Base-by-base conservation (phyloP, 2,329 filamentous ascomycete species). In the Nemania serpens region DNA sequence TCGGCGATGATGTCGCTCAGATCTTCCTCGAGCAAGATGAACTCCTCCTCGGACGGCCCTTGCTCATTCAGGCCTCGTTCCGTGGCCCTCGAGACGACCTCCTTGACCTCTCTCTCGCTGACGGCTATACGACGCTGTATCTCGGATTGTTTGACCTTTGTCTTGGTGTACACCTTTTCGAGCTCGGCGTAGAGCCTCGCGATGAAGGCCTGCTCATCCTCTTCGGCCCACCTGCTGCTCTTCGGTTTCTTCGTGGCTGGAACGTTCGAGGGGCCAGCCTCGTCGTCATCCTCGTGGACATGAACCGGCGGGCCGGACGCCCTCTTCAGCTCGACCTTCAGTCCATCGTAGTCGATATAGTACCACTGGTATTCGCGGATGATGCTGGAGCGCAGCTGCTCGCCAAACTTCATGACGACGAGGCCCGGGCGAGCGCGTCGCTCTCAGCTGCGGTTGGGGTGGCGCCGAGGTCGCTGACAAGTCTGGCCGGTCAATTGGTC, bases 311-410 rank as follows among this genome's bases (percentile, higher is more conserved):
- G 72, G 62, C 87, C 85, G 67, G 84, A 90, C 61, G 88, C 85
- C 61, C 85, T 87, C 78, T 94, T 95, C 64, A 99, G 87, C 67
- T 92, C 88, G 68, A 85, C 83, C 80, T 99, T 99, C 51, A 99
- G 85, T 67, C 89, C 91, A 75, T 97, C 93, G 80, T 99, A 99
- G 79, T 92, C 90, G 78, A 99, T 97, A 80, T 99, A 99, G 82
- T 97, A 92, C 88, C 93, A 97, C 76, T 93, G 89, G 81, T 96
- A 99, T 79, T 98, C 93, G 82, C 91, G 93, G 78, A 98, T 96
- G 74, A 97, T 85, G 75, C 93, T 97, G 72, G 92, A 94, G 67
- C 92, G 92, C 73, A 99, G 88, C 84, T 99, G 93, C 79, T 97
- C 91, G 76, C 95, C 95, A 83, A 98, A 99, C 84, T 89, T 89